Evolutionary conservation across 2,329 filamentous ascomycete genomes (phyloP), one percentile per base, ranked within the genome.

Genomic region (Pseudocercospora cruenta): DNA sequence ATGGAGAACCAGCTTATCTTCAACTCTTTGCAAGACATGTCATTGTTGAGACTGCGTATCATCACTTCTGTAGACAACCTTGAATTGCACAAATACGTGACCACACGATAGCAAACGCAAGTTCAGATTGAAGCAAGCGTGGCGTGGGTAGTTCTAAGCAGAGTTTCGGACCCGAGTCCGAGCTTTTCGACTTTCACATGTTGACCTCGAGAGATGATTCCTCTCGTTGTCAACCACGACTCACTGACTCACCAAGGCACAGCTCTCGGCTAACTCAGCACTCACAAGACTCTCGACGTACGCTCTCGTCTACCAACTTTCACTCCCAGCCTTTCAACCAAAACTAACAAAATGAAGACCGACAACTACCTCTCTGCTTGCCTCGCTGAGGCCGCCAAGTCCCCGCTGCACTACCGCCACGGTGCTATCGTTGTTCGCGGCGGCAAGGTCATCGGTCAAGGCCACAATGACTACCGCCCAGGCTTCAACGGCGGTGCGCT

Each of bases 361-460:
- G 81, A 86, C 69, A 78, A 78, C 62, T 85, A 84, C 69, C 78
- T 85, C 58, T 81, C 77, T 65, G 78, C 84, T 26, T 85, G 83
- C 78, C 79, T 85, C 58, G 80, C 83, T 76, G 82, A 86, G 78
- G 84, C 84, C 59, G 74, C 80, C 28, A 78, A 80, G 57, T 85
- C 82, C 14, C 80, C 82, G 28, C 81, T 86, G 26, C 80, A 79
- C 73, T 82, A 82, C 67, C 82, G 82, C 66, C 84, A 85, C 73
- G 83, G 83, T 28, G 79, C 80, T 54, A 80, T 86, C 69, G 77
- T 85, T 65, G 82, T 85, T 62, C 82, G 82, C 66, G 83, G 82
- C 61, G 83, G 83, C 60, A 86, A 86, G 71, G 79, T 86, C 69
- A 82, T 86, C 67, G 83, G 84, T 12, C 79, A 81, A 62, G 83